These are phyloP conservation scores for Pezicula rhizophila DNA, from an alignment of 2,329 filamentous ascomycete genomes.

Conservation along the genomic window DNA sequence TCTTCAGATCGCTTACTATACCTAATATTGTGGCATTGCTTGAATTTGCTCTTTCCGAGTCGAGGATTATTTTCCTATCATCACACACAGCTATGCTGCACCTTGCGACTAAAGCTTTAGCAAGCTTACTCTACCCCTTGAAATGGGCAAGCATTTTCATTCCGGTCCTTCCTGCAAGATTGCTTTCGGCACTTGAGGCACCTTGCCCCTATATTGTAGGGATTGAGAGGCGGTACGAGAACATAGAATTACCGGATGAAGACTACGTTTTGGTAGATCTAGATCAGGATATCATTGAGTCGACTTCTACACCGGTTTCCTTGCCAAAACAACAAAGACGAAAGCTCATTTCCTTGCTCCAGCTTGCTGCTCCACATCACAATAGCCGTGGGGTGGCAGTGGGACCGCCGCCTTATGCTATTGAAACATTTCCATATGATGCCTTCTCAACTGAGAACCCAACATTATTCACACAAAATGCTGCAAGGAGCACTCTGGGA, in stretches of 20 bases:
- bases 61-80: conserved; percentile 90
- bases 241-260: conserved; percentile 80
- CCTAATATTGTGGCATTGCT: conserved; percentile 90
- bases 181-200: conserved; percentile 86
- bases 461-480: conserved; percentile 67
- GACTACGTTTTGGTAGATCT: conserved; percentile 94
- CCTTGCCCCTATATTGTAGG: conserved; percentile 97
- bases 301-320: conserved; percentile 68
- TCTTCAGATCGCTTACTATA: conserved; percentile 85
- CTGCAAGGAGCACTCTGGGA: conserved; percentile 66
- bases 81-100: conserved; percentile 96
- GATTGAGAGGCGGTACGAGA: conserved; percentile 86
- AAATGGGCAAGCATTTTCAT: conserved; percentile 95
- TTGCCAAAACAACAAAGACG: conserved; percentile 84
- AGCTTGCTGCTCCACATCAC: conserved; percentile 85
- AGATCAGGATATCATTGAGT: conserved; percentile 84
- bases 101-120: conserved; percentile 81
- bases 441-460: conserved; percentile 83
- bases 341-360: conserved; percentile 82
- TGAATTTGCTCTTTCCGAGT: conserved; percentile 88
- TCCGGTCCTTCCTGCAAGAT: conserved; percentile 77
- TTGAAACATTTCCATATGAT: conserved; percentile 88
- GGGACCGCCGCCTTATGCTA: conserved; percentile 87
- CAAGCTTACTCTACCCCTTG: conserved; percentile 79
- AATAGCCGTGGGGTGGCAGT: conserved; percentile 76